These are phyloP conservation scores for Fragosphaeria purpurea DNA, from an alignment of 2,329 filamentous ascomycete genomes.

Conservation along the genomic window DNA sequence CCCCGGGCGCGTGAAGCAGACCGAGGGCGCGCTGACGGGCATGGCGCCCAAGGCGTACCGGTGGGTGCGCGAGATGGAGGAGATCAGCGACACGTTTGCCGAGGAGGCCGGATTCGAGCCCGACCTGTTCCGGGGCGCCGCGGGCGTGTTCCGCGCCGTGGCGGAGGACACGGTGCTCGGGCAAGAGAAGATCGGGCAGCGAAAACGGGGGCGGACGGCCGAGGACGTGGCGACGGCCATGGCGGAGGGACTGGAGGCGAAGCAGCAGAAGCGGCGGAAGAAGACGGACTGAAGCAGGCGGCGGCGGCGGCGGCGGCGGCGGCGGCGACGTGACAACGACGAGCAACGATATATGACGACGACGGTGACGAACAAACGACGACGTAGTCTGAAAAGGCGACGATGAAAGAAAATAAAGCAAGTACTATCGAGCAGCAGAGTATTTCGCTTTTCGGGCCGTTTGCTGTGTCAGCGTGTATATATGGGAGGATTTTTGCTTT, in stretches of 20 bases:
- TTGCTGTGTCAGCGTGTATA: too few relatives aligned
- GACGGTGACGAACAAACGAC: too few relatives aligned
- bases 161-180: constrained; percentile 53
- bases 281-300: too few relatives aligned
- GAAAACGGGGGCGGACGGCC: constrained; percentile 44
- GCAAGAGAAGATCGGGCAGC: constrained; percentile 44
- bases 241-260: constrained; percentile 16
- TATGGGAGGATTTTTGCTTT: too few relatives aligned
- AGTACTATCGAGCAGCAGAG: too few relatives aligned
- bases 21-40: constrained; percentile 30
- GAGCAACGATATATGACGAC: too few relatives aligned
- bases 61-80: constrained; percentile 69
- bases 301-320: too few relatives aligned
- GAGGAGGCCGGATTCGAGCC: constrained; percentile 53
- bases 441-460: too few relatives aligned
- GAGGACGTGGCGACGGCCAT: constrained; percentile 24
- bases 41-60: constrained; percentile 70
- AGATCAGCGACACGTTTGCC: constrained; percentile 58
- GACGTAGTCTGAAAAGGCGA: too few relatives aligned
- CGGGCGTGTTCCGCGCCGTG: constrained; percentile 50
- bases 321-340: too few relatives aligned
- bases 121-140: constrained; percentile 48
- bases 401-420: too few relatives aligned
- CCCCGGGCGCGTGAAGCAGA: constrained; percentile 35
- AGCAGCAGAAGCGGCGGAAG: constrained; percentile 15